Base-by-base conservation (phyloP, 1,284 basidiomycete species). In the Puccinia polysora region DNA sequence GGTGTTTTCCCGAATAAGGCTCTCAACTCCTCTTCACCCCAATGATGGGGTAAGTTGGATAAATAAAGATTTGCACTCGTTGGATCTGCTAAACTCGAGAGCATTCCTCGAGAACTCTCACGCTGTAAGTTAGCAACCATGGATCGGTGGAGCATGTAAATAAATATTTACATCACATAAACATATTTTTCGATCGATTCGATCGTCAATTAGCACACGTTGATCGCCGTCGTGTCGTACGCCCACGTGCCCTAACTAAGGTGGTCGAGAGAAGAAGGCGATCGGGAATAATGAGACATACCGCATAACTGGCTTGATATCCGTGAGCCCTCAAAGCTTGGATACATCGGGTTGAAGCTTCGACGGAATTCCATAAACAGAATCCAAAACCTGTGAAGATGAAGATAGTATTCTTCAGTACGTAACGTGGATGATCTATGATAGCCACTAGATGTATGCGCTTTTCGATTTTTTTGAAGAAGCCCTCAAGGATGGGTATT, bases 61-160 rank as follows among this genome's bases (percentile, higher is more conserved):
- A 68, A 43, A 34, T 68, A 68, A 6, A 68, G 43, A 20, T 68
- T 68, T n/a, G 65, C 65, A 23, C 65, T 68, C 20, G 65, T 45
- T 2, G 65, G 65, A 28, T 68, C 65, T 18, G 65, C 65, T 20
- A 68, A 30, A 58, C 52, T 56, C 25, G 65, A 53, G 18, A 68
- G 40, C 65, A 56, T 68, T 3, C 53, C 65, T 56, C 65, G 43
- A 25, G 65, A 68, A 45, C 47, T 68, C 32, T 68, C 65, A n/a
- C 65, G 53, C 65, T 68, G 15, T 30, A 15, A 2, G 20, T 20
- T 15, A 59, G 18, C 20, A 2, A 55, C 18, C 5, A 23, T 18
- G 28, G 18, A 43, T 43, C 40, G 40, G 8, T 43, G 18, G 40
- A 43, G 40, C 8, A 43, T 8, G 8, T 8, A 43, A 5, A 55